Evolutionary conservation across 2,329 filamentous ascomycete species (phyloP).

Genomic region (Dactylellina parvicollis): DNA sequence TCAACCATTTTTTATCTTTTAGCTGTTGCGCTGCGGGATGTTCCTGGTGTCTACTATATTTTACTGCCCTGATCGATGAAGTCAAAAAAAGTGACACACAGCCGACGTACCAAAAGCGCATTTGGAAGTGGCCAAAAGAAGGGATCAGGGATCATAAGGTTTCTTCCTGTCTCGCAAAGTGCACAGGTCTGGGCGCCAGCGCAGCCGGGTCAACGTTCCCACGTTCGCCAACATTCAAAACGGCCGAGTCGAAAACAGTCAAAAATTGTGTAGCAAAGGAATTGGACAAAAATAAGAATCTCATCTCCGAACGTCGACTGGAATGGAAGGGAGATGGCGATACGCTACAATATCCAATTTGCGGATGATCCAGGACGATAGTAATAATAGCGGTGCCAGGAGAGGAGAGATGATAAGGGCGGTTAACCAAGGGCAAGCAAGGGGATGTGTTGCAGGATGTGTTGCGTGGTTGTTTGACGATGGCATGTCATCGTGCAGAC

Average conservation of each 20-base stretch:
- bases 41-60: not conserved
- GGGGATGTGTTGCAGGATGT: conserved; percentile 8
- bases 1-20: too few species aligned
- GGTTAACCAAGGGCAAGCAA: conserved; percentile 8
- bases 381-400: not conserved
- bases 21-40: not conserved
- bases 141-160: conserved; percentile 21
- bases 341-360: conserved; percentile 35
- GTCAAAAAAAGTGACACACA: conserved; percentile 34
- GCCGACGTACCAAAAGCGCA: conserved; percentile 27
- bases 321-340: not conserved
- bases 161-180: not conserved
- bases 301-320: conserved; percentile 1
- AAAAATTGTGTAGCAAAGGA: conserved; percentile 7
- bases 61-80: conserved; percentile 3
- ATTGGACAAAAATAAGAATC: not conserved
- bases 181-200: conserved; percentile 2
- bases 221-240: not conserved
- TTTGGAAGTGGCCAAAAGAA: conserved; percentile 12
- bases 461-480: conserved; percentile 49
- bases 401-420: not conserved
- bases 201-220: not conserved
- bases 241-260: conserved; percentile 8
- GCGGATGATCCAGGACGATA: not conserved
- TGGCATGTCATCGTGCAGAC: conserved; percentile 49